phyloP scores from a whole-genome alignment of 331 rosid species.

The Quercus phellos region DNA sequence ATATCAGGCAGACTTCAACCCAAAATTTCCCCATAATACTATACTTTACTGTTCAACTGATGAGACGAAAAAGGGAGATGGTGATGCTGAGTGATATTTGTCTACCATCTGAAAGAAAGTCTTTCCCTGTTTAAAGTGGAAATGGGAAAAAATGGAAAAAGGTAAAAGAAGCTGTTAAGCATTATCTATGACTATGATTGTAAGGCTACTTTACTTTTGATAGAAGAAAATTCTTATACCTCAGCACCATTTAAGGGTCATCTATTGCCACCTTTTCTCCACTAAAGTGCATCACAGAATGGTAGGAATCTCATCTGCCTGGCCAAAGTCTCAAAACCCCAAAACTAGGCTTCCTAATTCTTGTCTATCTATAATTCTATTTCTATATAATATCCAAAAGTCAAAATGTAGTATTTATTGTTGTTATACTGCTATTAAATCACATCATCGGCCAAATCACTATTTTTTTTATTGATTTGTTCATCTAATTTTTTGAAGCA shows the following conservation, averaged over 20 bases:
- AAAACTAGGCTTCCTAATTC: neutral
- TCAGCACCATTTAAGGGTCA: constrained; percentile 20
- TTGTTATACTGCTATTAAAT: too few relatives aligned
- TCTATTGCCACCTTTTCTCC: constrained; percentile 27
- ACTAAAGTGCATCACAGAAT: constrained; percentile 23
- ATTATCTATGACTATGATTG: constrained; percentile 6
- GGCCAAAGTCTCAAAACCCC: neutral
- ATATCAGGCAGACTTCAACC: constrained; percentile 72
- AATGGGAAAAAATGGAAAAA: constrained; percentile 1
- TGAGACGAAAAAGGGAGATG: constrained; percentile 2
- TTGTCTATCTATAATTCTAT: too few relatives aligned
- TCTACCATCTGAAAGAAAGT: constrained; percentile 21
- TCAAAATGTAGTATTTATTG: too few relatives aligned
- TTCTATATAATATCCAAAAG: too few relatives aligned
- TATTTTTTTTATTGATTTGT: too few relatives aligned
- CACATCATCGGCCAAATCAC: too few relatives aligned
- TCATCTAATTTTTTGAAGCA: too few relatives aligned
- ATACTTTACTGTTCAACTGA: neutral
- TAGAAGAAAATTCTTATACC: constrained; percentile 29
- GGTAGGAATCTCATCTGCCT: constrained; percentile 33
- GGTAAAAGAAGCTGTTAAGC: constrained; percentile 19
- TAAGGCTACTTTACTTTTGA: constrained; percentile 50
- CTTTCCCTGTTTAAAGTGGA: constrained; percentile 16
- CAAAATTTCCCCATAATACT: constrained; percentile 58
- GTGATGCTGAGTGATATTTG: constrained; percentile 14